A percentile compares a stretch with the other conserved stretches of the same genome.
These are phyloP conservation scores for Cercophora scortea DNA, from an alignment of 495 filamentous ascomycete genomes.

Conservation along the genomic window DNA sequence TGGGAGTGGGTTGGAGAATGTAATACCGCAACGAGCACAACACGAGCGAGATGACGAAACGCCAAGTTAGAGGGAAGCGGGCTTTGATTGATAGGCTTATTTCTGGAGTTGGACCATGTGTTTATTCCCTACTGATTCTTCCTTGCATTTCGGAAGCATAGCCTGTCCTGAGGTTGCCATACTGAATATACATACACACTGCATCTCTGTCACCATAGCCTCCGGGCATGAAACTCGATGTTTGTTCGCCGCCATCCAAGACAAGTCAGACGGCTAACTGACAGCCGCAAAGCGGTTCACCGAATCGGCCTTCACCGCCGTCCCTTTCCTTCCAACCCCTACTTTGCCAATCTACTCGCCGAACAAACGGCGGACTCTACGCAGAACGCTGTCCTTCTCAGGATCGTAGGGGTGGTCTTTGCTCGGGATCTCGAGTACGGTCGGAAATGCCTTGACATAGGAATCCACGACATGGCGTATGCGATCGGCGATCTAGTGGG, in stretches of 20 bases:
- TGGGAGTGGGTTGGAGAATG: no score
- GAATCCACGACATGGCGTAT: slow-evolving; percentile 76
- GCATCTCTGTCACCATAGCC: not conserved
- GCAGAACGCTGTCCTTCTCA: slow-evolving; percentile 96
- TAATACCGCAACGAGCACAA: no score
- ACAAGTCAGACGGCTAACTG: no score
- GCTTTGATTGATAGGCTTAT: not conserved
- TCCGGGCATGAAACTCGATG: not conserved
- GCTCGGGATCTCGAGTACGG: slow-evolving; percentile 89
- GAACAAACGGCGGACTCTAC: slow-evolving; percentile 83
- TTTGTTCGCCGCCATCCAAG: no score
- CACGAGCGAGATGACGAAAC: not conserved
- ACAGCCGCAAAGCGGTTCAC: no score
- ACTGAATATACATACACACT: slow-evolving; percentile 5
- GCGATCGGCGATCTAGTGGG: slow-evolving; percentile 72
- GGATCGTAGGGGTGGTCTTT: slow-evolving; percentile 99
- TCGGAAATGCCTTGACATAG: slow-evolving; percentile 67
- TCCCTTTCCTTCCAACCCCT: no score
- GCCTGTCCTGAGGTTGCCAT: slow-evolving; percentile 7
- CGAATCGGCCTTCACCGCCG: no score
- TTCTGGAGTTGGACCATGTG: slow-evolving; percentile 4
- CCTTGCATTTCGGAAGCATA: slow-evolving; percentile 8
- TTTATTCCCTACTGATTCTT: slow-evolving; percentile 2
- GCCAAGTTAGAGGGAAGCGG: not conserved
- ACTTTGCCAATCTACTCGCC: slow-evolving; percentile 55